Base-by-base conservation (phyloP, 2,329 filamentous ascomycete species). In the Talaromyces rugulosus region DNA sequence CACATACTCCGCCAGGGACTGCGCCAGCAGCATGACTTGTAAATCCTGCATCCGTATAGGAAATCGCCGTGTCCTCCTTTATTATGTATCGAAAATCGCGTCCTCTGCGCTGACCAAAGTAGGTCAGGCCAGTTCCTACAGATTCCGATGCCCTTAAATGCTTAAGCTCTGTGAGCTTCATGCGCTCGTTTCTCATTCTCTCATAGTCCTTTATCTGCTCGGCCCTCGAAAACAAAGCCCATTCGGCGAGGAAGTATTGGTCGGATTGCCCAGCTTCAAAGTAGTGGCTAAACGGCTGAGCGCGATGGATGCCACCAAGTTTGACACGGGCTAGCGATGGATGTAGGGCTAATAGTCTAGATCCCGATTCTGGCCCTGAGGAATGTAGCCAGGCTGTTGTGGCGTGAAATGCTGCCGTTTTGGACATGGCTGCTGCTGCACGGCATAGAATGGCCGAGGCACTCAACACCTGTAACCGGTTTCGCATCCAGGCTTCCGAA, bases 261-360 rank as follows among this genome's bases (percentile, higher is more conserved):
- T 34, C 51, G 28, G 28, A 54, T 30, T 16, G 11, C 16, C 51
- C 51, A 28, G 51, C 28, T 28, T 54, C 51, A 54, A 54, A 54
- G 51, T 54, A 54, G 51, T 54, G 28, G 55, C 75, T 77, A 61
- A 72, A 76, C 2, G 64, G 64, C 42, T 80, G 77, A 2, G 77
- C 77, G 33, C 78, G 72, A 62, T 80, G 74, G 63, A 80, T 77
- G 23, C 78, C 76, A 30, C 76, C 77, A 1, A 79, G 69, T 59
- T 76, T 78, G 54, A 77, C 62, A n/a, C 75, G 69, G 51, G 71
- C 70, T 18, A 63, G 50, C 23, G 44, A 5, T 65, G 66, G 28
- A 34, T 65, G 62, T 12, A 63, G 44, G n/a, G 16, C 42, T 16
- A n/a, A 11, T 23, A 59, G 33, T 40, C 36, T 9, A 16, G 57